These are phyloP conservation scores for Aspergillus intermedius DNA, from an alignment of 2,329 filamentous ascomycete species.

Conservation along the genomic window DNA sequence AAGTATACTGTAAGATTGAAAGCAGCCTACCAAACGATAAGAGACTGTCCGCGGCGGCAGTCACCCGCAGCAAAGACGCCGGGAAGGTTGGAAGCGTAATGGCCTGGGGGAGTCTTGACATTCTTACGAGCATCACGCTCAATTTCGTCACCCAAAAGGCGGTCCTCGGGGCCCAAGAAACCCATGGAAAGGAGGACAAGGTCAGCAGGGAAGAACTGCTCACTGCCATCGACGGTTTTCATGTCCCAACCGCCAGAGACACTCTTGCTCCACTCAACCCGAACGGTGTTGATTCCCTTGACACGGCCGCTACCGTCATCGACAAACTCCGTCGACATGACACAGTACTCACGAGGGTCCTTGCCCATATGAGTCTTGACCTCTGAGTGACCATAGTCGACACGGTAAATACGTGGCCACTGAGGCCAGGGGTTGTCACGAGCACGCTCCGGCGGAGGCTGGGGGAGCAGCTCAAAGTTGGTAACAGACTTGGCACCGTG, in stretches of 20 bases:
- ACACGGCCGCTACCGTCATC: constrained; percentile 81
- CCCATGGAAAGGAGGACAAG: constrained; percentile 94
- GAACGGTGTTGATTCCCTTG: constrained; percentile 91
- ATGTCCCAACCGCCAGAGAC: constrained; percentile 92
- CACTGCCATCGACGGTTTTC: constrained; percentile 90
- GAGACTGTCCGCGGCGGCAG: constrained; percentile 85
- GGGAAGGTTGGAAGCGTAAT: constrained; percentile 80
- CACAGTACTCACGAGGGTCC: constrained; percentile 93
- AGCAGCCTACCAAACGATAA: constrained; percentile 80
- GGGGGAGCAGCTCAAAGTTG: constrained; percentile 93
- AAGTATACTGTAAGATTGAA: not conserved
- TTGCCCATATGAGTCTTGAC: constrained; percentile 94
- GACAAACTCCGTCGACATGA: constrained; percentile 96
- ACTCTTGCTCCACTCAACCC: constrained; percentile 93
- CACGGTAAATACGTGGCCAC: constrained; percentile 90
- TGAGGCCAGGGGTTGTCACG: constrained; percentile 97
- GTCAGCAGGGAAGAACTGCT: constrained; percentile 94
- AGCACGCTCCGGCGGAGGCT: constrained; percentile 84
- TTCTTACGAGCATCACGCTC: constrained; percentile 93
- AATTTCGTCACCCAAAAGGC: constrained; percentile 76
- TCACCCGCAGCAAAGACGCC: constrained; percentile 93
- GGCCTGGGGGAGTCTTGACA: constrained; percentile 82
- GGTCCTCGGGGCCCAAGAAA: constrained; percentile 88
- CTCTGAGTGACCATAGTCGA: constrained; percentile 96
- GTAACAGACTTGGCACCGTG: constrained; percentile 92